Conservation (phyloP, 306 rosid genomes). For the Cicer cuneatum region DNA sequence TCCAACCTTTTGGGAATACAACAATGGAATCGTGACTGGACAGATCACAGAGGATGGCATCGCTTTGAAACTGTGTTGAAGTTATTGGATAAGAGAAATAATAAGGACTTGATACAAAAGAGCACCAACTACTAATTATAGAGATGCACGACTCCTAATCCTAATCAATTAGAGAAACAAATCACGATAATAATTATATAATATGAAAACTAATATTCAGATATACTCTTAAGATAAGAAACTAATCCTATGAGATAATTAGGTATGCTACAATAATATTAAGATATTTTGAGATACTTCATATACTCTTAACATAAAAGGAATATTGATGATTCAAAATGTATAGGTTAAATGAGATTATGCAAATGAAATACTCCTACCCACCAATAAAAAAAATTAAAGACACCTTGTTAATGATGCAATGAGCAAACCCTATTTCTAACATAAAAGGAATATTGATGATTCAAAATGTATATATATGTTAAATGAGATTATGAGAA, state of each 20-base stretch:
- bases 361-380: constrained; percentile 17
- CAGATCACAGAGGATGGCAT: too few species aligned
- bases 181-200: background rate
- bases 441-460: background rate
- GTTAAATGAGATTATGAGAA: constrained; percentile 5
- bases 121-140: background rate
- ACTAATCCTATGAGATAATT: background rate
- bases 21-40: too few species aligned
- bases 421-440: constrained; percentile 24
- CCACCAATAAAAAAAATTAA: constrained; percentile 12
- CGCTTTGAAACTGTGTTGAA: background rate
- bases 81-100: background rate
- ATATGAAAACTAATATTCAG: background rate
- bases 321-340: background rate
- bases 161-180: constrained; percentile 1
- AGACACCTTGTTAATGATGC: constrained; percentile 26
- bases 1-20: too few species aligned
- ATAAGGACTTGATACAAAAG: background rate
- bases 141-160: background rate
- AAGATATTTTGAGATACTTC: background rate
- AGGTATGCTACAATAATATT: background rate
- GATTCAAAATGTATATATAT: constrained; percentile 4
- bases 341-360: background rate
- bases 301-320: too few species aligned
- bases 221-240: background rate